Base-by-base conservation (phyloP, 164 flowering plant species). In the Sedum album region DNA sequence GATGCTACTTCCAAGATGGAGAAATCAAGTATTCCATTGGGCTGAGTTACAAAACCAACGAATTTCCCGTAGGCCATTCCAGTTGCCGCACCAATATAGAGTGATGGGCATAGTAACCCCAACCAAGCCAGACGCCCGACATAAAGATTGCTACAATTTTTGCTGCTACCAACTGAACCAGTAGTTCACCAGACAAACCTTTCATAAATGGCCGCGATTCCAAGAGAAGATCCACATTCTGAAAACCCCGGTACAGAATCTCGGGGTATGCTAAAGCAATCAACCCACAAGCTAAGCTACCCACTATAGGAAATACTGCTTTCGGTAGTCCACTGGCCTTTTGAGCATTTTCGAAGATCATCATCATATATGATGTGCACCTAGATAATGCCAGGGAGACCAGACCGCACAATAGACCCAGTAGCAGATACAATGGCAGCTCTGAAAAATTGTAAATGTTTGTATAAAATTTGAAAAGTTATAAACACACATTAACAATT, bases 21-120 rank as follows among this genome's bases (percentile, higher is more conserved):
- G 68, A 90, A 79, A 72, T 81, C 81, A 66, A 88, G 60, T 17
- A 74, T 63, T 41, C 93, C 88, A 77, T 79, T 79, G 51, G 81
- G 73, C 55, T 80, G 81, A 57, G 90, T 72, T 46, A 75, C 75
- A 70, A 73, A 60, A 72, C 79, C 76, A 64, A 81, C 81, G 66
- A 88, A 69, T 79, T 89, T 86, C 67, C 98, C 98, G 84, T 88
- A 93, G 66, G 93, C 96, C 89, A 86, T 88, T 70, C 96, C 98
- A 33, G 96, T 87, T 73, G 96, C 98, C 41, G 92, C 98, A 66
- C 98, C 98, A 70, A 93, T 91, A 75, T 91, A 89, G 46, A 93
- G 88, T 62, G 96, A 86, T 31, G 98, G 4, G 98, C 98, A 79
- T 93, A 91, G 70, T 88, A 91, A 5, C 98, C 98, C 46, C 46